These are phyloP conservation scores for Stereocaulon alpinum DNA, from an alignment of 495 filamentous ascomycete species.

Conservation along the genomic window DNA sequence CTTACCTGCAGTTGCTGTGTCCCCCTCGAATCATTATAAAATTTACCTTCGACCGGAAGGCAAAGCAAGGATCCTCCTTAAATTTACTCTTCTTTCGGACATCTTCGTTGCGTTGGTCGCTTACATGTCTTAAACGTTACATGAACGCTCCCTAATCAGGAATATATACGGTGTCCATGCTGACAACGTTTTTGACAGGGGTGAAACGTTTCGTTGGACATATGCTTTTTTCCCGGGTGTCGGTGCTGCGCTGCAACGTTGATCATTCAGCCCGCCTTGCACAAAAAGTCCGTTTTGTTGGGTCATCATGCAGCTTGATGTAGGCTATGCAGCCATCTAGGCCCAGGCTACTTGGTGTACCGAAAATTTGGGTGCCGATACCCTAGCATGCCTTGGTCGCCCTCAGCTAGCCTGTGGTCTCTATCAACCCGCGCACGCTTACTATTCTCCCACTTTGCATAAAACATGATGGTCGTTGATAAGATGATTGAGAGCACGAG, in stretches of 20 bases:
- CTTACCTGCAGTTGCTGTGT: not conserved
- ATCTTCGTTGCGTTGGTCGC: too few species aligned
- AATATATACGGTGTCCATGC: not conserved
- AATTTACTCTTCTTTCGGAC: too few species aligned
- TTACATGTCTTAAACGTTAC: too few species aligned
- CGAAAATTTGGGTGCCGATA: constrained; percentile 37
- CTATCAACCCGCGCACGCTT: constrained; percentile 33
- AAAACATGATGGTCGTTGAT: constrained; percentile 28
- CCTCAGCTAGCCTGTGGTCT: constrained; percentile 31
- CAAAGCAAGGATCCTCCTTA: not conserved
- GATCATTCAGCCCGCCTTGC: too few species aligned
- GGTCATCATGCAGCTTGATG: not conserved
- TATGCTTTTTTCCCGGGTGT: too few species aligned
- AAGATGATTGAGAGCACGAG: constrained; percentile 32
- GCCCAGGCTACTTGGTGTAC: constrained; percentile 25
- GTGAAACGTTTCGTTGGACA: not conserved
- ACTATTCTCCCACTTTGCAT: constrained; percentile 39
- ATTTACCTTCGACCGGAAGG: not conserved
- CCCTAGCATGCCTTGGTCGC: constrained; percentile 28
- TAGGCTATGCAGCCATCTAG: too few species aligned
- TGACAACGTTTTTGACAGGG: not conserved
- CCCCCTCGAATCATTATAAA: not conserved
- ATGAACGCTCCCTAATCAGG: too few species aligned
- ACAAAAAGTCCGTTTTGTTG: not conserved
- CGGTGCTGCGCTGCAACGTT: too few species aligned